A percentile compares a stretch with the other conserved stretches of the same genome.
These are phyloP conservation scores for Magnolia kwangsiensis DNA, from an alignment of 164 flowering plant genomes.

Conservation along the genomic window DNA sequence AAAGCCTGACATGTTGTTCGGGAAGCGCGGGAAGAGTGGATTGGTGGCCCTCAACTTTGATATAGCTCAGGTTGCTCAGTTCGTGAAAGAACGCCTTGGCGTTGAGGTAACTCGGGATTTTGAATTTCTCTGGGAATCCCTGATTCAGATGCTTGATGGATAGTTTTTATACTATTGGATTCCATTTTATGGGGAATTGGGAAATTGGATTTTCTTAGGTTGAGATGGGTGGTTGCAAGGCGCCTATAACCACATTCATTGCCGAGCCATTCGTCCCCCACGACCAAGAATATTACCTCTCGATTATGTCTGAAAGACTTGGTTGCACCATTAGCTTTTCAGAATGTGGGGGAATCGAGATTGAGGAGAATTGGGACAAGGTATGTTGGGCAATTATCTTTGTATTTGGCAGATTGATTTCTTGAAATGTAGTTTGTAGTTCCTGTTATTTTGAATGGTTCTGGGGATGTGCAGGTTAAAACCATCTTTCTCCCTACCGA, in stretches of 20 bases:
- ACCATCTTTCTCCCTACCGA: constrained; percentile 71
- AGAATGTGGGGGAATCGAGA: constrained; percentile 93
- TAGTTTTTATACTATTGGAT: background rate
- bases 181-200: background rate
- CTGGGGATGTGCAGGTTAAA: constrained; percentile 52
- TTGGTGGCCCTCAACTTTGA: constrained; percentile 79
- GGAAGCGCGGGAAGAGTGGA: constrained; percentile 96
- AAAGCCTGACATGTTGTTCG: constrained; percentile 94
- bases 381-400: constrained; percentile 22
- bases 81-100: constrained; percentile 78
- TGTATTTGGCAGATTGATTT: background rate
- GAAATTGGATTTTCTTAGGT: constrained; percentile 37
- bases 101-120: constrained; percentile 45
- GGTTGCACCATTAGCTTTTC: constrained; percentile 83
- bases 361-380: constrained; percentile 98
- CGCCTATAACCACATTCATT: constrained; percentile 85
- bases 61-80: constrained; percentile 76
- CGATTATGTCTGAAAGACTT: constrained; percentile 80
- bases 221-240: constrained; percentile 94
- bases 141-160: background rate
- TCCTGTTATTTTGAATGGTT: background rate
- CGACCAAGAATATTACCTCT: constrained; percentile 74
- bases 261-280: constrained; percentile 92
- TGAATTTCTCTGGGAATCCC: background rate
- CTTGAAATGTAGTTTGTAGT: background rate